Evolutionary conservation across 208 protist species (phyloP), one percentile per base, ranked within the genome.

Genomic region (Crithidia fasciculata): DNA sequence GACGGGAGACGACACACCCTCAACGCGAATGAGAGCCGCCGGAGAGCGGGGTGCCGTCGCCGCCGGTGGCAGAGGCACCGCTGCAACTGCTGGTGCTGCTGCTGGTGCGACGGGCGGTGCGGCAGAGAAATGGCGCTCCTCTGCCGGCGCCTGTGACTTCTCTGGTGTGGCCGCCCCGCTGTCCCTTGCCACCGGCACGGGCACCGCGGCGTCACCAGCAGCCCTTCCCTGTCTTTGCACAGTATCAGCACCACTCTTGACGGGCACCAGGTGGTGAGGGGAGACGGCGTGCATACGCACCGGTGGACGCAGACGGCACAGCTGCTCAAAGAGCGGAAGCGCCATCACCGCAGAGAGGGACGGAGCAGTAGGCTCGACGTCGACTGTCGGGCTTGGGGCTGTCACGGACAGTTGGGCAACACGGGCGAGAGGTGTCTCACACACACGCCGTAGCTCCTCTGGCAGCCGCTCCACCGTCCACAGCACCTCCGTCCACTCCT

Each of bases 381-480:
- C 28, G 28, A 28, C 28, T 28, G 28, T 28, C 28, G 28, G 28
- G 28, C 28, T 28, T 28, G 28, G 43, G 16, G 0, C 16, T 15
- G 19, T 18, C 0, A 36, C 45, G 5, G 43, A 2, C 0, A 18
- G 2, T n/a, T 63, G 55, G 3, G 59, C 36, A 19, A 69, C 18
- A 39, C 63, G n/a, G 2, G 7, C 1, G n/a, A 73, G 40, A 10
- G 77, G 28, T 6, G 55, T 37, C 0, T 59, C 65, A 36, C 54
- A 64, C 0, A 61, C 73, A 3, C 28, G 56, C 0, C 19, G 57
- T n/a, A 90, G 43, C 8, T 55, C n/a, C 9, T 61, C 72, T 0
- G 77, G 72, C 36, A 76, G 63, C 49, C 66, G 72, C 56, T 95
- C 90, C 49, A 92, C 56, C 41, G 74, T 71, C 83, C 85, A 86